These are phyloP conservation scores for Sequoiadendron giganteum DNA, from an alignment of 75 land plant genomes.

Conservation along the genomic window DNA sequence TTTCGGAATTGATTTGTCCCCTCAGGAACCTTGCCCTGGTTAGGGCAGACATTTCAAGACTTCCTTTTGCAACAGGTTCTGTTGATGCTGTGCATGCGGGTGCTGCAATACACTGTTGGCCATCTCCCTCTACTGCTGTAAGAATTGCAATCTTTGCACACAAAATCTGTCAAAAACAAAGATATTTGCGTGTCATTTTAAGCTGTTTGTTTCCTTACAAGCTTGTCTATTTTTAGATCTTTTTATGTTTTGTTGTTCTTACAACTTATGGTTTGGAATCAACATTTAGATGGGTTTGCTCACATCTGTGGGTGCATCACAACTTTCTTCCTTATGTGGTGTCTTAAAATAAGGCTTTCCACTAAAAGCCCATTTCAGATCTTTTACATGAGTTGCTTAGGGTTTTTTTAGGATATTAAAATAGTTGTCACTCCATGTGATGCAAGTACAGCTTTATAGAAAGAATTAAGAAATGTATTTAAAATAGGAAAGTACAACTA, in stretches of 20 bases:
- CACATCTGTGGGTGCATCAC: not conserved
- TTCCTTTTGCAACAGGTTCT: slow-evolving; percentile 70
- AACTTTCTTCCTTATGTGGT: not conserved
- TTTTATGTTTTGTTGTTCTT: not conserved
- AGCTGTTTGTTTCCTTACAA: not conserved
- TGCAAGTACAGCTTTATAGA: not conserved
- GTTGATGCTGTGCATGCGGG: slow-evolving; percentile 98
- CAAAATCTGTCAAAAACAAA: not conserved
- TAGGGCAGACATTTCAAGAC: slow-evolving; percentile 88
- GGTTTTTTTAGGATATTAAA: not conserved
- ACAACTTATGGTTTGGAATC: not conserved
- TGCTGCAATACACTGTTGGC: slow-evolving; percentile 97
- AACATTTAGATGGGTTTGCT: not conserved
- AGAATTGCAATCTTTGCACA: slow-evolving; percentile 12
- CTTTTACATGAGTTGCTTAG: not conserved
- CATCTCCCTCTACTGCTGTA: slow-evolving; percentile 74
- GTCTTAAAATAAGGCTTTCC: not conserved
- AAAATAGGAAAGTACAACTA: not conserved
- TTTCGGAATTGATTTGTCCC: not conserved
- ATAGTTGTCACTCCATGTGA: not conserved
- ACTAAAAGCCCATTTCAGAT: not conserved
- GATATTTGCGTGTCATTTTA: not conserved
- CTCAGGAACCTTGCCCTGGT: slow-evolving; percentile 62
- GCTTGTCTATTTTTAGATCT: not conserved
- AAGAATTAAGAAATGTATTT: not conserved